Conservation (phyloP, 768 basidiomycete species). For the Clitopilus hobsonii region DNA sequence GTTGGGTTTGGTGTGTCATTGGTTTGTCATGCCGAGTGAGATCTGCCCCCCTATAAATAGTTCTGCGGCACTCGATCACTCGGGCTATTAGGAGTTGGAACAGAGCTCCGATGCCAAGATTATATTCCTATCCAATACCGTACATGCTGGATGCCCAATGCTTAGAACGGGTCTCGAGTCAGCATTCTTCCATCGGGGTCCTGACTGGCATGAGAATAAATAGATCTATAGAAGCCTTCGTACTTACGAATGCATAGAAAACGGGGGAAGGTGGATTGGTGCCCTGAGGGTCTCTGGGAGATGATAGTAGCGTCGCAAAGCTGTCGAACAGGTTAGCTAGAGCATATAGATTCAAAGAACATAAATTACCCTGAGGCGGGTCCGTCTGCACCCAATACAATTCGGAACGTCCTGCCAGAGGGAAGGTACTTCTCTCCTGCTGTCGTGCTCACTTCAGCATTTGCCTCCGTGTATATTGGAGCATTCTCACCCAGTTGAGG, state of each 20-base stretch:
- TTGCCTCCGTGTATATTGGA: conserved; percentile 1
- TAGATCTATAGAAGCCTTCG: background rate
- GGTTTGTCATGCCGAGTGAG: too few relatives aligned
- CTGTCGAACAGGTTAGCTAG: conserved; percentile 11
- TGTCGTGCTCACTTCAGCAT: background rate
- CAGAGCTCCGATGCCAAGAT: too few relatives aligned
- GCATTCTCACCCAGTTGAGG: conserved; percentile 53
- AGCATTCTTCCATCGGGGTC: background rate
- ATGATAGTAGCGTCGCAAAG: conserved; percentile 25
- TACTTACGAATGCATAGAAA: conserved; percentile 15
- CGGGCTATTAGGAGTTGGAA: too few relatives aligned
- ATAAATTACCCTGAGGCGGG: background rate
- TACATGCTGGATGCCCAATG: too few relatives aligned
- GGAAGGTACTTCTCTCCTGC: conserved; percentile 36
- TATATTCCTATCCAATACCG: too few relatives aligned
- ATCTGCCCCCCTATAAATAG: too few relatives aligned
- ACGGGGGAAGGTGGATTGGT: conserved; percentile 6
- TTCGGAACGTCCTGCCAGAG: conserved; percentile 27
- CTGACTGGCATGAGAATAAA: background rate
- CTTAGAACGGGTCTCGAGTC: background rate
- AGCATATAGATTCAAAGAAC: background rate
- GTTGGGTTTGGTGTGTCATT: too few relatives aligned
- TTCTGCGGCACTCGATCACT: too few relatives aligned
- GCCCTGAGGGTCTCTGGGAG: conserved; percentile 21
- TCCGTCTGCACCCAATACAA: conserved; percentile 30